These are phyloP conservation scores for Cryptococcus hybrid DNA, from an alignment of 1,284 basidiomycete genomes.

Conservation along the genomic window DNA sequence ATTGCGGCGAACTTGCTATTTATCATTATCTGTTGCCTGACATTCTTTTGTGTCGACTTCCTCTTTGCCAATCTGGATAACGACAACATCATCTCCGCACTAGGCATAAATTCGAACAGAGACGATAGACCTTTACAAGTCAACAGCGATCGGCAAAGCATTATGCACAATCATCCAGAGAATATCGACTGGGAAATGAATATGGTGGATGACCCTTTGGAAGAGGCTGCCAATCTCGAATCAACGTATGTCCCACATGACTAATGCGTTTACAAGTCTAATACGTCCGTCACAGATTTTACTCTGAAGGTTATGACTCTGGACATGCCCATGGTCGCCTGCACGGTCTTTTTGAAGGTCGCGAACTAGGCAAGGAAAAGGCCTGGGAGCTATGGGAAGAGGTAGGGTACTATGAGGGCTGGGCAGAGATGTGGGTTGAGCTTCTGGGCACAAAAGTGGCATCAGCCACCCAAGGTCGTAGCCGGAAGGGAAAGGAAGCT, in stretches of 20 bases:
- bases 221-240: constrained; percentile 18
- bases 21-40: too few species aligned
- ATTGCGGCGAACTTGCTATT: too few species aligned
- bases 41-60: too few species aligned
- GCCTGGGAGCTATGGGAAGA: constrained; percentile 41
- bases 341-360: constrained; percentile 87
- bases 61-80: too few species aligned
- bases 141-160: too few species aligned
- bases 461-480: neutral
- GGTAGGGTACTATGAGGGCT: constrained; percentile 86
- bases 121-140: too few species aligned
- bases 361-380: constrained; percentile 65
- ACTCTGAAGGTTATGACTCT: constrained; percentile 69
- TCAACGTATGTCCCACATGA: constrained; percentile 14
- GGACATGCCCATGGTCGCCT: constrained; percentile 81
- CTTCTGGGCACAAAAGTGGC: constrained; percentile 43
- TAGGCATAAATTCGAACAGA: too few species aligned
- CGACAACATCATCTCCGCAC: too few species aligned
- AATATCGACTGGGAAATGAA: constrained; percentile 6
- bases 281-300: constrained; percentile 60
- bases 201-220: constrained; percentile 10
- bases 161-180: neutral
- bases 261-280: neutral
- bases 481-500: constrained; percentile 25
- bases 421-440: constrained; percentile 67